Conservation (phyloP, 2,329 filamentous ascomycete species). For the Amauroascus verrucosus region DNA sequence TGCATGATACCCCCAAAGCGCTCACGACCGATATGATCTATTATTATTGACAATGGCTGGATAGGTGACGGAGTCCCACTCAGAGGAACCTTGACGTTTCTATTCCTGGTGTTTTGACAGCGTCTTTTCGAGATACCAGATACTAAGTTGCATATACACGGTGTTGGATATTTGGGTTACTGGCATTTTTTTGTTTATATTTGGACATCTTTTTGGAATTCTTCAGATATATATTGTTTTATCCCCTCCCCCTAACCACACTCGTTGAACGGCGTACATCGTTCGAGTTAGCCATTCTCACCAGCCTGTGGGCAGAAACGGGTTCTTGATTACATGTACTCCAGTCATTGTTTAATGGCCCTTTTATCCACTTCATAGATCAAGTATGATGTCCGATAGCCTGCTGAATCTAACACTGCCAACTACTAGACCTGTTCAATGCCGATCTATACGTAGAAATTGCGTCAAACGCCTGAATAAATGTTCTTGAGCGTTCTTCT, state of each 20-base stretch:
- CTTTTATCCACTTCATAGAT: not conserved
- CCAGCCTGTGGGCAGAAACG: no score
- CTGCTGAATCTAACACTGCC: no score
- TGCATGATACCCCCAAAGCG: slow-evolving; percentile 8
- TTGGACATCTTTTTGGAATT: not conserved
- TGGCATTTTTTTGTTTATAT: not conserved
- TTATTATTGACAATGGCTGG: not conserved
- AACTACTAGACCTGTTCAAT: no score
- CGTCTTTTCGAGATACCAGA: not conserved
- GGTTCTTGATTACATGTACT: no score
- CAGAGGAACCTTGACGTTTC: not conserved
- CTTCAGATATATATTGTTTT: not conserved
- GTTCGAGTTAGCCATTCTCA: not conserved
- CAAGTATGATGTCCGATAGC: no score
- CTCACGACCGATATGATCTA: slow-evolving; percentile 5
- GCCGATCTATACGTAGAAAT: no score
- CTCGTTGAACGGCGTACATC: not conserved
- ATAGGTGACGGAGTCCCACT: not conserved
- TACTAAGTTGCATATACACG: slow-evolving; percentile 1
- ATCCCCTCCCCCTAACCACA: not conserved
- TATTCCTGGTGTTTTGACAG: not conserved
- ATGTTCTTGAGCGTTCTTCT: no score
- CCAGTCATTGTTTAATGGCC: not conserved
- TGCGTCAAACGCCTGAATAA: no score
- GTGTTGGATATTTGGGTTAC: not conserved